phyloP scores from a whole-genome alignment of 2,329 filamentous ascomycete genomes.

The Claviceps sorghi region DNA sequence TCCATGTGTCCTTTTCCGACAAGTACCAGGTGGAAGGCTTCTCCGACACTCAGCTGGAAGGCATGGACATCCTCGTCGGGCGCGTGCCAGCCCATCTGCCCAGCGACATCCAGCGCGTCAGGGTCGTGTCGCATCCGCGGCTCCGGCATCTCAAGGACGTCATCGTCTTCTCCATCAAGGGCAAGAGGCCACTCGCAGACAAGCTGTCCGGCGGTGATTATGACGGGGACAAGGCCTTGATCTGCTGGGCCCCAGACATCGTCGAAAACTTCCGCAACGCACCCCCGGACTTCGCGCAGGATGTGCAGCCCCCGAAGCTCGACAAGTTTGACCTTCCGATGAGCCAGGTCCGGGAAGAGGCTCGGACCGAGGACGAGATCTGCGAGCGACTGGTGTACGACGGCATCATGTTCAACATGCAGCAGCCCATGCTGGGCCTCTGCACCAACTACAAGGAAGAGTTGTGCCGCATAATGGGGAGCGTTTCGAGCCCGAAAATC shows the following conservation, averaged over 20 bases:
- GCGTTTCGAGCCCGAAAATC: constrained; percentile 29
- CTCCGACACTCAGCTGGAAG: constrained; percentile 38
- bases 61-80: constrained; percentile 49
- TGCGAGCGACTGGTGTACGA: constrained; percentile 32
- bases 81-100: constrained; percentile 54
- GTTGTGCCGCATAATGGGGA: constrained; percentile 43
- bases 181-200: constrained; percentile 47
- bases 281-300: constrained; percentile 6
- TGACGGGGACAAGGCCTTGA: constrained; percentile 65
- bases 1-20: constrained; percentile 54
- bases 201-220: constrained; percentile 69
- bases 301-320: constrained; percentile 30
- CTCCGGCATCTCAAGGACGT: constrained; percentile 61
- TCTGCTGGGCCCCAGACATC: constrained; percentile 57
- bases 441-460: constrained; percentile 51
- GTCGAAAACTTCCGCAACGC: constrained; percentile 54
- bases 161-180: constrained; percentile 57
- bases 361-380: constrained; percentile 3
- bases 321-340: background rate
- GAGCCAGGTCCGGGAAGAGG: background rate
- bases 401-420: constrained; percentile 44
- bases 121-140: constrained; percentile 40
- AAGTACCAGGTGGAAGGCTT: constrained; percentile 43
- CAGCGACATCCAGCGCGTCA: constrained; percentile 60
- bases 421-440: constrained; percentile 42